phyloP scores from a whole-genome alignment of 139 green algal genomes.

The Coelastrella sp. region DNA sequence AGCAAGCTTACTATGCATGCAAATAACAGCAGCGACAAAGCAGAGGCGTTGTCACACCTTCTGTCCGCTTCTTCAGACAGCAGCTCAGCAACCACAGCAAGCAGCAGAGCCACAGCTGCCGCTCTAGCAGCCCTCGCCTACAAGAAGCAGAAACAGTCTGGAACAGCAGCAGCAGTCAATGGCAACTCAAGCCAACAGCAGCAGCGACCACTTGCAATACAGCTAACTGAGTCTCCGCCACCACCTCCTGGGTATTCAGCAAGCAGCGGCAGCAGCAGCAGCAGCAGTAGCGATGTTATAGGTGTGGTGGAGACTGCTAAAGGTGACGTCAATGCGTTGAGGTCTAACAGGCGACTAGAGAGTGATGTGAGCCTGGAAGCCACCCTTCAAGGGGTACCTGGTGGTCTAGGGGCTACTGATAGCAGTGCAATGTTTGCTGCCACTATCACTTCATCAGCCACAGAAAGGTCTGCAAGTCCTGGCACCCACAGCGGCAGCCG shows the following conservation, averaged over 20 bases:
- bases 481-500: background rate
- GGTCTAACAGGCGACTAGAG: conserved; percentile 5
- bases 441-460: background rate
- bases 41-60: background rate
- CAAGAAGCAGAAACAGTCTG: conserved; percentile 11
- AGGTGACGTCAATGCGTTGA: background rate
- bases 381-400: conserved; percentile 31
- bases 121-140: conserved; percentile 34
- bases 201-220: conserved; percentile 9
- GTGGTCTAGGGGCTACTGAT: background rate
- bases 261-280: background rate
- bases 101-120: conserved; percentile 43
- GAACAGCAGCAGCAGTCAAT: background rate
- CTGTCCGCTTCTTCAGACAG: background rate
- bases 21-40: background rate
- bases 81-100: background rate
- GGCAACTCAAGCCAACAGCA: background rate
- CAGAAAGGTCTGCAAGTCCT: too few relatives aligned
- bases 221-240: background rate
- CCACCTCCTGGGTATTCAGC: conserved; percentile 8
- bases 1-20: conserved; percentile 1
- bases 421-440: background rate
- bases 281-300: conserved; percentile 24
- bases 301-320: conserved; percentile 30
- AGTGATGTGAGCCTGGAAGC: conserved; percentile 2